Evolutionary conservation across 2,329 filamentous ascomycete species (phyloP), one percentile per base, ranked within the genome.

Genomic region (Colletotrichum sp.): DNA sequence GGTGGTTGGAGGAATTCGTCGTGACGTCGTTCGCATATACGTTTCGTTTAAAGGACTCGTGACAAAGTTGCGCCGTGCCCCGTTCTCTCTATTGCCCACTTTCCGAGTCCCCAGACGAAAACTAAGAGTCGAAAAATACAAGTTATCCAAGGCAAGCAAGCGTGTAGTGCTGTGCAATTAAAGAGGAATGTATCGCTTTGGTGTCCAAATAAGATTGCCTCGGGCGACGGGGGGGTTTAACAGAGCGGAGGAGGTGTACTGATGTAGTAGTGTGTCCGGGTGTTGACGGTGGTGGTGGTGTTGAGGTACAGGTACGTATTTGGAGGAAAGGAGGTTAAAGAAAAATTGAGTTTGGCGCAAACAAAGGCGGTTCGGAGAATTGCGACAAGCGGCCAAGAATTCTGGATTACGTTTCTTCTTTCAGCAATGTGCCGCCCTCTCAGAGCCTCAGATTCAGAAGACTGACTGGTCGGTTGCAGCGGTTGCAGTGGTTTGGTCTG

Each of bases 21-120:
- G 68, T 74, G 72, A 74, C 72, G 72, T 74, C 72, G 72, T 73
- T 74, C 24, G 57, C 62, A 74, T 72, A 34, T 70, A 71, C 62
- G 72, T 67, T 66, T 70, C 61, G 71, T 66, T 62, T 27, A 72
- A 70, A 72, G 66, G 70, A 72, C 68, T 74, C 55, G 72, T 74
- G 68, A 67, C 36, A 72, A 63, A 58, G 57, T 67, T 72, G 62
- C 72, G 68, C 72, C 68, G 43, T 51, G 55, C n/a, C 47, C 68
- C 72, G 72, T 63, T 71, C n/a, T n/a, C 33, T 66, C 61, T 67
- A 63, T 58, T 67, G 38, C 34, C 72, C 68, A 59, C 68, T 71
- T 58, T 47, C 66, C n/a, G 34, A 63, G 59, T 8, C 11, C 34
- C 43, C 5, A 29, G 54, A 57, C 24, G n/a, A 59, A 59, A 33